Evolutionary conservation across 192 early-diverging fungal species (phyloP).

Genomic region (Entophlyctis helioformis): DNA sequence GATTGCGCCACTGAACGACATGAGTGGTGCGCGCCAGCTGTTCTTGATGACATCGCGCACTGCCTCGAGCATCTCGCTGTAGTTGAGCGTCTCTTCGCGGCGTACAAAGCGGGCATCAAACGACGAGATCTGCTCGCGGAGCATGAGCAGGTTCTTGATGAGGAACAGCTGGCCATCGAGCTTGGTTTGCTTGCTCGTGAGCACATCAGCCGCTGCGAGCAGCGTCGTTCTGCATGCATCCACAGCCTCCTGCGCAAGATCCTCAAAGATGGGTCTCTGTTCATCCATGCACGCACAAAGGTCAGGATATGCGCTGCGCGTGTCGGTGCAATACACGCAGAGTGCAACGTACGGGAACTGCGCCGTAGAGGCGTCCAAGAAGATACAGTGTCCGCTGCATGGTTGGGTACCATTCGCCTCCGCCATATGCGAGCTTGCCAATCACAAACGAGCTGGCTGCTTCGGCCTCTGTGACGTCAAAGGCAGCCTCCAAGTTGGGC

Average conservation of each 20-base stretch:
- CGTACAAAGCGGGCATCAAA: constrained; percentile 70
- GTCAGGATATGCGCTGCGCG: too few relatives aligned
- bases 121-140: constrained; percentile 68
- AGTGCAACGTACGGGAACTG: constrained; percentile 47
- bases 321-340: too few relatives aligned
- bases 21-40: constrained; percentile 13
- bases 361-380: constrained; percentile 65
- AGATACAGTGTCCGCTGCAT: constrained; percentile 70
- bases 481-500: too few relatives aligned
- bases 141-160: constrained; percentile 75
- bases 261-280: constrained; percentile 66
- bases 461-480: too few relatives aligned
- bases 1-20: constrained; percentile 14
- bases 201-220: constrained; percentile 27
- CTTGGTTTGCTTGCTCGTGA: constrained; percentile 35
- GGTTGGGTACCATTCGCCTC: constrained; percentile 71
- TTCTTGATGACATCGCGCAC: constrained; percentile 15
- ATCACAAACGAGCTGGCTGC: too few relatives aligned
- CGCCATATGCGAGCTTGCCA: constrained; percentile 38
- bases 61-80: constrained; percentile 44
- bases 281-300: not conserved
- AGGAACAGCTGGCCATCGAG: constrained; percentile 70
- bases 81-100: constrained; percentile 56
- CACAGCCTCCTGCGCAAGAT: constrained; percentile 75
- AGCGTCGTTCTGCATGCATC: constrained; percentile 54